Conservation (phyloP, 164 flowering plant species). For the Chimonanthus praecox region DNA sequence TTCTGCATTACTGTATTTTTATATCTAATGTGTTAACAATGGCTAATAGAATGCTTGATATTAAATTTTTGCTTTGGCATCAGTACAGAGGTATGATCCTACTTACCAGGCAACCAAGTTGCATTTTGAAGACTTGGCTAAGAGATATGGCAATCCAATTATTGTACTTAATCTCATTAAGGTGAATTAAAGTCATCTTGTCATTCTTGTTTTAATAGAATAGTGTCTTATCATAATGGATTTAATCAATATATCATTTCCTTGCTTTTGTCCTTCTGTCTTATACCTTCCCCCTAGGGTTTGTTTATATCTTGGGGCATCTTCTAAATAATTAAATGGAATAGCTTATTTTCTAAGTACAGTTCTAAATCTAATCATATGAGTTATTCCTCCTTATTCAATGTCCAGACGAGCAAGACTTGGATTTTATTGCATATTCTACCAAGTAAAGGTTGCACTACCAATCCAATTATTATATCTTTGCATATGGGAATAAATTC, state of each 20-base stretch:
- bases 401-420: not conserved
- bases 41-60: constrained; percentile 5
- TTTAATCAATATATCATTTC: not conserved
- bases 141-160: constrained; percentile 95
- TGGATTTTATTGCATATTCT: no score
- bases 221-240: not conserved
- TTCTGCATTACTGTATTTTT: not conserved
- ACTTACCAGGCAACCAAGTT: constrained; percentile 89
- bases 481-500: no score
- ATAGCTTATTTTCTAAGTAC: not conserved
- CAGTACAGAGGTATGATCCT: constrained; percentile 97
- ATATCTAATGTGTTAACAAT: not conserved
- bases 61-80: constrained; percentile 10
- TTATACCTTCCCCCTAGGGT: not conserved
- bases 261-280: not conserved
- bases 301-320: not conserved
- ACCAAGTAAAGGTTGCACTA: no score
- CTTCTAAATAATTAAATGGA: not conserved
- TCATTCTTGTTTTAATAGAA: not conserved
- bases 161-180: constrained; percentile 92
- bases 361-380: constrained; percentile 1
- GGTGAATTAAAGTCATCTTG: constrained; percentile 33
- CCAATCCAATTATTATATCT: no score
- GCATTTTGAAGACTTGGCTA: constrained; percentile 90
- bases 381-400: not conserved